These are phyloP conservation scores for Stellera chamaejasme DNA, from an alignment of 345 rosid species.

Conservation along the genomic window DNA sequence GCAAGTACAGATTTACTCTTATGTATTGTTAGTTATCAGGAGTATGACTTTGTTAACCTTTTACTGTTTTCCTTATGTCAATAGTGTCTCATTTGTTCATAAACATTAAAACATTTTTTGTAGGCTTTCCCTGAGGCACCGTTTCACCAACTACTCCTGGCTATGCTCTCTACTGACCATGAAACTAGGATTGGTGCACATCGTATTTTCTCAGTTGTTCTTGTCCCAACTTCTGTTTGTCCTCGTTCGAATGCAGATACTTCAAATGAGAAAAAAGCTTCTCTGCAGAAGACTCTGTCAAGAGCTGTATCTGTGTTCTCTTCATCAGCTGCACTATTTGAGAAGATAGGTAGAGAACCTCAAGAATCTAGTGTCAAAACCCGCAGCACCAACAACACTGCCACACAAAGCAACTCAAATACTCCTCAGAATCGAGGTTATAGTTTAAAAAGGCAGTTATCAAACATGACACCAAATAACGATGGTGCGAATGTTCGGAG, in stretches of 20 bases:
- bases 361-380: constrained; percentile 11
- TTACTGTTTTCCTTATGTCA: too few relatives aligned
- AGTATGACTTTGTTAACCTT: too few relatives aligned
- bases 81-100: too few relatives aligned
- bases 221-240: constrained; percentile 63
- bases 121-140: constrained; percentile 72
- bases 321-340: constrained; percentile 59
- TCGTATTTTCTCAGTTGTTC: constrained; percentile 61
- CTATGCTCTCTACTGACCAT: constrained; percentile 57
- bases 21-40: too few relatives aligned
- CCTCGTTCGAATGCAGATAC: constrained; percentile 25
- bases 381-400: constrained; percentile 26
- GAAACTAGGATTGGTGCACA: constrained; percentile 68
- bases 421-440: constrained; percentile 27
- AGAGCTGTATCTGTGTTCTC: constrained; percentile 66
- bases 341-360: constrained; percentile 37
- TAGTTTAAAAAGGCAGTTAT: constrained; percentile 12
- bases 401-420: constrained; percentile 33
- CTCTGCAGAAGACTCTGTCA: constrained; percentile 48
- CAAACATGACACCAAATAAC: constrained; percentile 6
- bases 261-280: constrained; percentile 22
- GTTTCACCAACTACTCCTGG: constrained; percentile 58
- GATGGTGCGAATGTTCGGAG: constrained; percentile 23
- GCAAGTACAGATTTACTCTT: too few relatives aligned
- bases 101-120: constrained; percentile 7